Base-by-base conservation (phyloP, 768 basidiomycete species). In the Sarcodon aspratus region DNA sequence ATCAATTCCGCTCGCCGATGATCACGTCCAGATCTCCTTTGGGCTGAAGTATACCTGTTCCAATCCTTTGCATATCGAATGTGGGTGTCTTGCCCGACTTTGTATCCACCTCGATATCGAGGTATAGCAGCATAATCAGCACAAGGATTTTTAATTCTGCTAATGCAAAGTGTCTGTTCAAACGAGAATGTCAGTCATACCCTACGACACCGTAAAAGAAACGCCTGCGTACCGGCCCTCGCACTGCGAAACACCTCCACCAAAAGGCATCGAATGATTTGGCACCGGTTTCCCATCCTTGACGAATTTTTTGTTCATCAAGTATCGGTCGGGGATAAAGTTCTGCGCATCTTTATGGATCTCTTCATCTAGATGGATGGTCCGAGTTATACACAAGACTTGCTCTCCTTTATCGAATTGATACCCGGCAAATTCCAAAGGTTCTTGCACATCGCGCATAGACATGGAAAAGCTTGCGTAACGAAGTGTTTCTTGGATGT, bases 241-340 rank as follows among this genome's bases (percentile, higher is more conserved):
- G 59, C 60, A 27, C 61, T 58, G 10, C 61, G 59, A 48, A 62
- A 62, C 10, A 57, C 54, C 52, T 59, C 37, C 37, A 2, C 37
- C 37, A 13, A 13, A 38, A 18, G 37, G 37, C 37, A 38, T 38
- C 12, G 37, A 38, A 38, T 38, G 37, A 18, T 38, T 38, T 38
- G 37, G 12, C 13, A 38, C 18, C 13, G 37, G 12, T 18, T 38
- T 38, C 18, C 37, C 37, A 6, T 38, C 18, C 37, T 38, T 38
- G 3, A 13, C 18, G 18, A 38, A 38, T 38, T 38, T 38, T 18
- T 18, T 38, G 13, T 18, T 18, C 37, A 4, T 38, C 18, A 38
- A 13, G 37, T 38, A 38, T 18, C 37, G 2, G 13, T 18, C 18
- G 12, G 37, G 37, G 18, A 13, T 6, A 42, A 54, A 54, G 11